These are phyloP conservation scores for Kwoniella europaea DNA, from an alignment of 768 basidiomycete species.

Conservation along the genomic window DNA sequence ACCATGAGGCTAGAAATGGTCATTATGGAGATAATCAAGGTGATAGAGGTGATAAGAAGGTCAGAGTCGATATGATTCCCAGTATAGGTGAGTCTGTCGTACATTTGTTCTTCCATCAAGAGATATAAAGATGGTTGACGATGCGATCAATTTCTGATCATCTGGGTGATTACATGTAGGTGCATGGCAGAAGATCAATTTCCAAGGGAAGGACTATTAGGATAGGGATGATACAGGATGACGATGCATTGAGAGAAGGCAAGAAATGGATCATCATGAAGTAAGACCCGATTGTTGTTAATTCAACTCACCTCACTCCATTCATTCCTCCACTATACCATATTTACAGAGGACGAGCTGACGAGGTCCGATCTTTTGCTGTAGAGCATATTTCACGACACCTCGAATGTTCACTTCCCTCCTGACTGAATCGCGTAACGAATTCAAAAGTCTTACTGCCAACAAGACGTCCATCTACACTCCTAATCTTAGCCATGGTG, in stretches of 20 bases:
- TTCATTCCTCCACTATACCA: too few relatives aligned
- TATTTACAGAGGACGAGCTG: too few relatives aligned
- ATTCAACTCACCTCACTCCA: neutral
- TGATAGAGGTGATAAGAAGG: neutral
- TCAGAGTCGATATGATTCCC: neutral
- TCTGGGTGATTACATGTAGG: neutral
- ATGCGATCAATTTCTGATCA: neutral
- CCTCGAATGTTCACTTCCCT: constrained; percentile 6
- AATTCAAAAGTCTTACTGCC: neutral
- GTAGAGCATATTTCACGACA: constrained; percentile 6
- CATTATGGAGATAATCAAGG: neutral
- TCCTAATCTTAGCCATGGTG: neutral
- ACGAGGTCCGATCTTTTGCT: neutral
- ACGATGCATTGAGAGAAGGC: neutral
- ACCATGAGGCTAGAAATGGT: neutral
- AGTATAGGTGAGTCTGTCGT: neutral
- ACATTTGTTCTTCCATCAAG: neutral
- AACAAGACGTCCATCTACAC: neutral
- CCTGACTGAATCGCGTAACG: neutral
- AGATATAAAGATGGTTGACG: neutral
- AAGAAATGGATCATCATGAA: constrained; percentile 11
- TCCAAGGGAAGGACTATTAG: constrained; percentile 11
- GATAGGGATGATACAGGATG: neutral
- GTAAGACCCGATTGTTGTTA: neutral
- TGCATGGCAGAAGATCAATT: constrained; percentile 16